Percentiles rank a stretch among this genome's conserved stretches.
Conservation (phyloP, 768 basidiomycete genomes). For the Termitomyces sp. region DNA sequence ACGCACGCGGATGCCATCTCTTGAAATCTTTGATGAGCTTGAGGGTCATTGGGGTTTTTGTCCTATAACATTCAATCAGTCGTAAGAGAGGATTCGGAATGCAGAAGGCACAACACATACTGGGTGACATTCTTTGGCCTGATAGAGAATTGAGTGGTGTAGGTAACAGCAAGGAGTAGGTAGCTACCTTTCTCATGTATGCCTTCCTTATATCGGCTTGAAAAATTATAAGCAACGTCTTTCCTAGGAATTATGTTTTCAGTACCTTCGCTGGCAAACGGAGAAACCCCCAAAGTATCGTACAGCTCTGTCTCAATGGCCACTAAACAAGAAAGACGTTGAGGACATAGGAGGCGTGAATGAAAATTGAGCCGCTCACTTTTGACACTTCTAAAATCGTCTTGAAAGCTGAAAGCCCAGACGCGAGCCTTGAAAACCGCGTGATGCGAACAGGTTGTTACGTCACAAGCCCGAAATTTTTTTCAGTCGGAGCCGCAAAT, state of each 20-base stretch:
- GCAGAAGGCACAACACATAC: conserved; percentile 30
- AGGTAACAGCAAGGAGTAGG: conserved; percentile 9
- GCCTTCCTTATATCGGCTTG: conserved; percentile 89
- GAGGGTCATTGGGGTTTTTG: conserved; percentile 89
- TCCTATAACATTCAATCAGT: conserved; percentile 39
- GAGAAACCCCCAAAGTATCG: conserved; percentile 72
- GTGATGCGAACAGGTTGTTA: conserved; percentile 1
- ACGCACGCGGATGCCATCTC: conserved; percentile 84
- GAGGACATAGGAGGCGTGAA: not conserved
- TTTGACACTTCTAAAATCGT: not conserved
- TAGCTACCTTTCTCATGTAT: conserved; percentile 81
- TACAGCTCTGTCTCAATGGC: conserved; percentile 77
- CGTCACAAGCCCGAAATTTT: conserved; percentile 16
- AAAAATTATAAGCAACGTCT: conserved; percentile 13
- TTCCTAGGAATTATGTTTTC: conserved; percentile 1
- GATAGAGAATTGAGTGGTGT: conserved; percentile 14
- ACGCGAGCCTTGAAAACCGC: conserved; percentile 5
- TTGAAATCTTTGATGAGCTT: conserved; percentile 80
- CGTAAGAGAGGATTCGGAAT: not conserved
- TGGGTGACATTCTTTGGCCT: conserved; percentile 88
- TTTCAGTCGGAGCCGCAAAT: conserved; percentile 30
- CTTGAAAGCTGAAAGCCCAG: not conserved
- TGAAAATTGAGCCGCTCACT: not conserved
- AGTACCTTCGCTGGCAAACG: conserved; percentile 67
- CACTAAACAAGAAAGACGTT: conserved; percentile 34